Base-by-base conservation (phyloP, 257 asterid species). In the Solanum pinnatisectum region DNA sequence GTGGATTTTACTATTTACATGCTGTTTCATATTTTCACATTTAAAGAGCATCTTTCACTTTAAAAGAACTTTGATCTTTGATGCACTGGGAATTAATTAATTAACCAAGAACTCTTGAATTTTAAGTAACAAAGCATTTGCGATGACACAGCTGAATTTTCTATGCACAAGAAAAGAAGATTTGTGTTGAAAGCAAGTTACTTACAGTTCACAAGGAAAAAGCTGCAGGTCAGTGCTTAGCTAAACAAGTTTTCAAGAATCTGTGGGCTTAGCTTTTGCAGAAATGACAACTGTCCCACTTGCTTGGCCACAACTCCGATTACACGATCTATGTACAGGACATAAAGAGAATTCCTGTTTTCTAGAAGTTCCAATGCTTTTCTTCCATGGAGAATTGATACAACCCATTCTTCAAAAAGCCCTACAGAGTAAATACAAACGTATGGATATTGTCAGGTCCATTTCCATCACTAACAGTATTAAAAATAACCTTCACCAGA, bases 291-390 rank as follows among this genome's bases (percentile, higher is more conserved):
- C 89, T 94, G 98, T 32, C 95, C 93, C 42, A 93, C 91, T 87
- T 87, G 93, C 89, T 95, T 93, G 68, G 96, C 94, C 84, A 96
- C 87, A 87, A 90, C 94, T 81, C 98, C 99, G 30, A 96, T 87
- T 72, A 97, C 92, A 25, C 98, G 95, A 88, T 97, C 99, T 91
- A 97, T 95, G 95, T 96, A 97, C 84, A 96, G 84, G 87, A 92
- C 91, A 92, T 96, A 97, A n/a, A 97, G 91, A 86, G 94, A 89
- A 85, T 92, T 96, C 92, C 96, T 92, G 91, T 85, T 90, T 92
- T 97, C 99, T 90, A 96, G 76, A 42, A 92, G 92, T 92, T 94
- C 96, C 93, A 96, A 91, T 42, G 92, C 92, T 92, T 94, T 95
- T 87, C 94, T 90, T 83, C 98, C 94, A 33, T 87, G 93, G 88